Evolutionary conservation across 2,329 filamentous ascomycete genomes (phyloP).

Genomic region (Fusarium foetens): DNA sequence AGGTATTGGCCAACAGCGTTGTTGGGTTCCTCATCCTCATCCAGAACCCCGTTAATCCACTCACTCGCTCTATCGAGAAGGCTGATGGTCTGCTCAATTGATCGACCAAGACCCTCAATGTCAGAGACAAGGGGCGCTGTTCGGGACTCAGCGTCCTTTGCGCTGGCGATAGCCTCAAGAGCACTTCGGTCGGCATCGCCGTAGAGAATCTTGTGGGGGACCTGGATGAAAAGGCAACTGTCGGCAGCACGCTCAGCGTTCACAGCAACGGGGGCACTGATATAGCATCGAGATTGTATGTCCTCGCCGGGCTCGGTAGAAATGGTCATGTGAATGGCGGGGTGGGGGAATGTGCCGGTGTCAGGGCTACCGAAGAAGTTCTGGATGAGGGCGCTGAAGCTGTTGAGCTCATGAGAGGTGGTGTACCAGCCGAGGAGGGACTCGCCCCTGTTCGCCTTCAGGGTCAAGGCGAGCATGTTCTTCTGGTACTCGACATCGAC

Average conservation of each 20-base stretch:
- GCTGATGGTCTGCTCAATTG: conserved; percentile 86
- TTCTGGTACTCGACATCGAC: conserved; percentile 99
- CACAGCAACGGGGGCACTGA: conserved; percentile 93
- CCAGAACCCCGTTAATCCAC: conserved; percentile 92
- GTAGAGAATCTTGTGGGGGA: conserved; percentile 94
- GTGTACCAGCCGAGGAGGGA: conserved; percentile 98
- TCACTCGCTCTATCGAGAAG: conserved; percentile 91
- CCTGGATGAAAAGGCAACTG: conserved; percentile 96
- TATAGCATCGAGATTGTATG: conserved; percentile 92
- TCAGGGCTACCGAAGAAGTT: conserved; percentile 99
- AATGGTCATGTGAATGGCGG: conserved; percentile 96
- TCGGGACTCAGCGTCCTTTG: conserved; percentile 81
- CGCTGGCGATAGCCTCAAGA: conserved; percentile 84
- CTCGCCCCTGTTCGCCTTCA: conserved; percentile 94
- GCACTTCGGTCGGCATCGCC: conserved; percentile 74
- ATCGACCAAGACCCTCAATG: conserved; percentile 87
- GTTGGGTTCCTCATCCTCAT: conserved; percentile 90
- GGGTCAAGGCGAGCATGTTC: conserved; percentile 95
- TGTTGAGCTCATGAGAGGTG: conserved; percentile 95
- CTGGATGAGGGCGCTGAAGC: conserved; percentile 95
- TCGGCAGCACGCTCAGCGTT: conserved; percentile 95
- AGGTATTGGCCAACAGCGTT: conserved; percentile 94
- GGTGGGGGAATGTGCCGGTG: conserved; percentile 96
- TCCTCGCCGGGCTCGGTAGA: conserved; percentile 88
- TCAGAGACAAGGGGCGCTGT: conserved; percentile 81